Percentiles rank a stretch among this genome's conserved stretches.
These are phyloP conservation scores for Sedum album DNA, from an alignment of 164 flowering plant genomes.

Conservation along the genomic window DNA sequence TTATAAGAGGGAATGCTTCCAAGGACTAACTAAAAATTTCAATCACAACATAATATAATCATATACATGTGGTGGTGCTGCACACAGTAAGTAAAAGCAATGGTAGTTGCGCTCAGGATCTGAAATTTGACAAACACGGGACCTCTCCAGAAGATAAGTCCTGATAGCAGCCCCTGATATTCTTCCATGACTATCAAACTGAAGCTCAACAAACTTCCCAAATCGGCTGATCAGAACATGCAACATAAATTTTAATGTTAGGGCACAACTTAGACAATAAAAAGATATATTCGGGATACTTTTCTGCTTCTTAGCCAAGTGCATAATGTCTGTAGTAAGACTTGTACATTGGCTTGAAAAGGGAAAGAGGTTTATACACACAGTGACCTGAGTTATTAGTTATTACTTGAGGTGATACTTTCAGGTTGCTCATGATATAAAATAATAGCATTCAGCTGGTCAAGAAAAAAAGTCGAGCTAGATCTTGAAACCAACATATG, in stretches of 20 bases:
- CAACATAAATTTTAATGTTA: slow-evolving; percentile 9
- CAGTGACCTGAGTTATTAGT: neutral
- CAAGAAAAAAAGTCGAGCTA: neutral
- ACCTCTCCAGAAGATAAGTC: slow-evolving; percentile 81
- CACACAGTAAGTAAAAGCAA: slow-evolving; percentile 81
- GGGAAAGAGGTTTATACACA: neutral
- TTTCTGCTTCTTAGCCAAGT: too few relatives aligned
- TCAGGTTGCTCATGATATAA: neutral
- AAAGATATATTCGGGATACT: neutral
- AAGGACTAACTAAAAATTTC: neutral
- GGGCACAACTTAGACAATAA: neutral
- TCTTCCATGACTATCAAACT: slow-evolving; percentile 65
- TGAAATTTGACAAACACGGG: slow-evolving; percentile 91
- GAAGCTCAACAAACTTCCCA: slow-evolving; percentile 88
- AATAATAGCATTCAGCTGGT: neutral
- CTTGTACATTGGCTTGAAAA: neutral
- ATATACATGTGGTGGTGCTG: slow-evolving; percentile 68
- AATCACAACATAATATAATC: neutral
- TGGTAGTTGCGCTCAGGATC: slow-evolving; percentile 89
- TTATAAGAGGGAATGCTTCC: neutral
- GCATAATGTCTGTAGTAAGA: neutral
- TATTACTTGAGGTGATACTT: neutral
- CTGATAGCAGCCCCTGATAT: slow-evolving; percentile 88
- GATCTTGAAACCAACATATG: neutral
- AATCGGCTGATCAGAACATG: slow-evolving; percentile 52